Conservation (phyloP, 257 asterid genomes). For the Nicotiana undulata region DNA sequence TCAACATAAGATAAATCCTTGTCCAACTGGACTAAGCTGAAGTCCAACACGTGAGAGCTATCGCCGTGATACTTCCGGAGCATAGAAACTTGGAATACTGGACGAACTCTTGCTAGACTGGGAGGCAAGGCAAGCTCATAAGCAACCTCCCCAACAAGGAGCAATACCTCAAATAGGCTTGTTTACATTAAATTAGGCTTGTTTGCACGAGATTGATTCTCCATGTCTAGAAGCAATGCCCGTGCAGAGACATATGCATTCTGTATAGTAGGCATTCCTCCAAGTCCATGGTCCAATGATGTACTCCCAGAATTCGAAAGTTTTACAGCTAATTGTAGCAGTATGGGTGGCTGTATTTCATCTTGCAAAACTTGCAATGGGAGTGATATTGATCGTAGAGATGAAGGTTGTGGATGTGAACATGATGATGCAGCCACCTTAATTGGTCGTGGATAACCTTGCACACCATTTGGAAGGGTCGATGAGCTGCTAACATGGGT, state of each 20-base stretch:
- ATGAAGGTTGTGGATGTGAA: conserved; percentile 3
- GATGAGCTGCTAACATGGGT: not conserved
- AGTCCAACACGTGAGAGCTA: no score
- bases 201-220: conserved; percentile 15
- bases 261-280: conserved; percentile 1
- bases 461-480: conserved; percentile 8
- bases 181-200: conserved; percentile 5
- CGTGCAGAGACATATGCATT: not conserved
- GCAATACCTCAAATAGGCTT: no score
- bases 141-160: no score
- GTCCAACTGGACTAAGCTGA: no score
- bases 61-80: no score
- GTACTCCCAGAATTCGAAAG: not conserved
- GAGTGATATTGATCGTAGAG: conserved; percentile 7
- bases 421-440: conserved; percentile 6
- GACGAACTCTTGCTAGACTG: no score
- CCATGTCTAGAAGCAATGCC: conserved; percentile 20
- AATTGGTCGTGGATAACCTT: conserved; percentile 9
- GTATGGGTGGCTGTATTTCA: conserved; percentile 6
- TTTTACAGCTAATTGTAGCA: not conserved
- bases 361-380: conserved; percentile 3
- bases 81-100: no score
- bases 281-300: conserved; percentile 7
- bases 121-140: no score
- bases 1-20: no score